Evolutionary conservation across 768 basidiomycete genomes (phyloP).

Genomic region (Amanita fuliginea): DNA sequence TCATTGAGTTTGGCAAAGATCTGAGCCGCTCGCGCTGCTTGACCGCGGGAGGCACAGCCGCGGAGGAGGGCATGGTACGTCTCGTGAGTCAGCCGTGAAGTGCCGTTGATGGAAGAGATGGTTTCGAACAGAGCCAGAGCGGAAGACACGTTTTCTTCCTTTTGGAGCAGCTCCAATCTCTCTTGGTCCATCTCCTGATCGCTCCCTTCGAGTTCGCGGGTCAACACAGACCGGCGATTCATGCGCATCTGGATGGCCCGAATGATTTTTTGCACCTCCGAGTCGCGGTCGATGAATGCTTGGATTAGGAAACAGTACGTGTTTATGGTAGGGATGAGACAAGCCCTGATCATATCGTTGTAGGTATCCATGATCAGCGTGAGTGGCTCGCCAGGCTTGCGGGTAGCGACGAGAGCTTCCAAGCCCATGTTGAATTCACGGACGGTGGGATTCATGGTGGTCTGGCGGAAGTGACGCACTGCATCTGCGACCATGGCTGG

Average conservation of each 20-base stretch:
- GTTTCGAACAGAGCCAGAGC: slow-evolving; percentile 69
- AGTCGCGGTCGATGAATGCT: slow-evolving; percentile 56
- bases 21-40: slow-evolving; percentile 49
- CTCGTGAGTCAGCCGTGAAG: slow-evolving; percentile 18
- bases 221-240: slow-evolving; percentile 20
- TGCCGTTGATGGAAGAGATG: slow-evolving; percentile 21
- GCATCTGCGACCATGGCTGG: slow-evolving; percentile 19
- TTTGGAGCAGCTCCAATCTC: slow-evolving; percentile 31
- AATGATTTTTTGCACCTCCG: slow-evolving; percentile 43
- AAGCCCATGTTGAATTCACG: slow-evolving; percentile 57
- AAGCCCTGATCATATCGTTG: slow-evolving; percentile 53
- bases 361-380: slow-evolving; percentile 54
- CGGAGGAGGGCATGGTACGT: slow-evolving; percentile 49
- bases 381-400: slow-evolving; percentile 42
- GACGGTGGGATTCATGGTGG: slow-evolving; percentile 23
- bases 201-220: slow-evolving; percentile 14
- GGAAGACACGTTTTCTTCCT: slow-evolving; percentile 60
- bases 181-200: slow-evolving; percentile 19
- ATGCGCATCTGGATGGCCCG: slow-evolving; percentile 29
- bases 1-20: slow-evolving; percentile 56
- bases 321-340: slow-evolving; percentile 46
- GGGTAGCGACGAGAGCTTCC: slow-evolving; percentile 34
- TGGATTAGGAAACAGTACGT: slow-evolving; percentile 57
- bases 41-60: slow-evolving; percentile 45
- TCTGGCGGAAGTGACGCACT: slow-evolving; percentile 23